phyloP scores from a whole-genome alignment of 2,329 filamentous ascomycete species.

The Amauroascus verrucosus region DNA sequence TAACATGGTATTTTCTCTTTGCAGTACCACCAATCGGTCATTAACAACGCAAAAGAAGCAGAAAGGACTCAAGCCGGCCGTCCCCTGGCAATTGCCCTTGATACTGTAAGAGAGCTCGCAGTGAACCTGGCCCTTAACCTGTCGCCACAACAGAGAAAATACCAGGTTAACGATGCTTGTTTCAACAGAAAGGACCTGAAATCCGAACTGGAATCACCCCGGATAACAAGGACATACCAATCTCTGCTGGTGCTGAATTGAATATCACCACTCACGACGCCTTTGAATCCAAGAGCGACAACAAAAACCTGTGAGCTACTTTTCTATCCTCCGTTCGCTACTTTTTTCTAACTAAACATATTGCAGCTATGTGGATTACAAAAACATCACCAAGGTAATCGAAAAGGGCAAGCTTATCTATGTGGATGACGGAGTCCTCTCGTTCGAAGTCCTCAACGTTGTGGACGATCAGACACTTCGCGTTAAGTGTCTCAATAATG shows the following conservation, averaged over 20 bases:
- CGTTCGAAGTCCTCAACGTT: conserved; percentile 84
- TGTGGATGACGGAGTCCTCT: conserved; percentile 95
- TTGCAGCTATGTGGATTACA: conserved; percentile 87
- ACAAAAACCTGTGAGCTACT: conserved; percentile 75
- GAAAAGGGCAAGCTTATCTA: conserved; percentile 84
- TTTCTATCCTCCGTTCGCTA: not conserved
- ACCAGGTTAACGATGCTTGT: not conserved
- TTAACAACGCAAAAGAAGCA: conserved; percentile 85
- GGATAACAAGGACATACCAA: conserved; percentile 64
- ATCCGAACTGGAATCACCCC: conserved; percentile 72
- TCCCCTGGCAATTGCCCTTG: conserved; percentile 88
- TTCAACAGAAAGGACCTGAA: conserved; percentile 61
- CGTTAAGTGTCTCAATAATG: conserved; percentile 86
- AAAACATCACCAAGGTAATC: conserved; percentile 99
- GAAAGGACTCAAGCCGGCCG: conserved; percentile 68
- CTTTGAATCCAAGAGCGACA: conserved; percentile 73
- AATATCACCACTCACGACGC: conserved; percentile 96
- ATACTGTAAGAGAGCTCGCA: conserved; percentile 54
- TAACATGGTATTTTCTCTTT: conserved; percentile 1
- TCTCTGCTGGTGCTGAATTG: conserved; percentile 70
- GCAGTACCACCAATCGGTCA: conserved; percentile 93
- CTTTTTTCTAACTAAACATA: not conserved
- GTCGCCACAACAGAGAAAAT: conserved; percentile 24
- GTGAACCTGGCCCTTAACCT: conserved; percentile 18
- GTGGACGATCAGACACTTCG: conserved; percentile 81